A percentile compares a stretch with the other conserved stretches of the same genome.
phyloP scores from a whole-genome alignment of 2,329 filamentous ascomycete species.

The Coniochaeta sp. region DNA sequence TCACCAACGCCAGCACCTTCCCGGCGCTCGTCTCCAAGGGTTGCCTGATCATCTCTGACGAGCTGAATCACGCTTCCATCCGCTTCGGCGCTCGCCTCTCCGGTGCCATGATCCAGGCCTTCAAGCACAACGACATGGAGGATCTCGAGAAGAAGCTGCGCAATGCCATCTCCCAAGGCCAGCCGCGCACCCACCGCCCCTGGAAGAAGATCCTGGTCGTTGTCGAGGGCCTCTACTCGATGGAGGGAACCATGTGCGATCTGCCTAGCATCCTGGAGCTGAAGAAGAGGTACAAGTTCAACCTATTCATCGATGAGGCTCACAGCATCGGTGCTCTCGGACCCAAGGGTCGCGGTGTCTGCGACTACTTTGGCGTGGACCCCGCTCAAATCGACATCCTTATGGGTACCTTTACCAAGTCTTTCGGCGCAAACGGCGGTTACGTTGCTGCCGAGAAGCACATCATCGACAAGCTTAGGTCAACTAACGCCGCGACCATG shows the following conservation, averaged over 20 bases:
- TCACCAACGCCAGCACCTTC: slow-evolving; percentile 90
- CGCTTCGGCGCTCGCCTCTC: slow-evolving; percentile 91
- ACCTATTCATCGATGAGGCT: slow-evolving; percentile 91
- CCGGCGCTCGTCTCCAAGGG: slow-evolving; percentile 89
- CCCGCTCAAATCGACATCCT: slow-evolving; percentile 85
- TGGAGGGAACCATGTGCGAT: slow-evolving; percentile 99
- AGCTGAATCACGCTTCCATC: slow-evolving; percentile 96
- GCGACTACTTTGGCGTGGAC: slow-evolving; percentile 93
- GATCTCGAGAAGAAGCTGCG: slow-evolving; percentile 81
- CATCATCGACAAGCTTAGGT: slow-evolving; percentile 86
- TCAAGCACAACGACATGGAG: slow-evolving; percentile 95
- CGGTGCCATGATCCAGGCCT: slow-evolving; percentile 89
- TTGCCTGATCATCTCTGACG: slow-evolving; percentile 90
- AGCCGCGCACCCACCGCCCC: slow-evolving; percentile 94
- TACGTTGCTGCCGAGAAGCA: slow-evolving; percentile 86
- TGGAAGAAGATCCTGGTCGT: slow-evolving; percentile 99
- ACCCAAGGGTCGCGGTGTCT: slow-evolving; percentile 82
- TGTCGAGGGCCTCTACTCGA: slow-evolving; percentile 95
- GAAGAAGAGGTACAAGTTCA: slow-evolving; percentile 95
- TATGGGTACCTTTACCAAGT: slow-evolving; percentile 98
- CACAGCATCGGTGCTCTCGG: slow-evolving; percentile 93
- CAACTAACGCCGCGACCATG: slow-evolving; percentile 79
- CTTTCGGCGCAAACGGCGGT: slow-evolving; percentile 94
- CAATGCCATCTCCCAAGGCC: slow-evolving; percentile 90
- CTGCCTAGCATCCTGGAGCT: slow-evolving; percentile 81